Conservation (phyloP, 2,329 filamentous ascomycete species). For the Pseudogymnoascus sp. region DNA sequence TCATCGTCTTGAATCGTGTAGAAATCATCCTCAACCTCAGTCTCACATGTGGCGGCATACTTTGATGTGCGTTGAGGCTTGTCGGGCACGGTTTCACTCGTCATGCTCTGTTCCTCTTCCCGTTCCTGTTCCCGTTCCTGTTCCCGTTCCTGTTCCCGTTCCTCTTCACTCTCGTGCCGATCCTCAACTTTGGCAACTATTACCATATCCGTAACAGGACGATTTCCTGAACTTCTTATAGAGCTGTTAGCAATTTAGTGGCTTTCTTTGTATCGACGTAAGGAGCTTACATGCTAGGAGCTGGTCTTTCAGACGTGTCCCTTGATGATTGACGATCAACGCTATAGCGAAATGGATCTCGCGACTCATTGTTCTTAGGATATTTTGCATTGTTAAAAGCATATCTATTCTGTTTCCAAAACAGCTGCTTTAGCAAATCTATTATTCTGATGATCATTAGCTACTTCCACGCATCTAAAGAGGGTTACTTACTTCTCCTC, state of each 20-base stretch:
- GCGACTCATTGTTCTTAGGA: constrained; percentile 2
- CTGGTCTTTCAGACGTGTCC: background rate
- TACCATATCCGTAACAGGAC: background rate
- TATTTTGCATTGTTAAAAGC: constrained; percentile 13
- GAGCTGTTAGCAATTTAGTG: background rate
- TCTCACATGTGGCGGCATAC: background rate
- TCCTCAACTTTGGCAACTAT: background rate
- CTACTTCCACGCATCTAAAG: background rate
- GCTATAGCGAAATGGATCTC: background rate
- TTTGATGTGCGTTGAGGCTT: background rate
- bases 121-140: too few species aligned
- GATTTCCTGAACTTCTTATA: background rate
- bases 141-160: background rate
- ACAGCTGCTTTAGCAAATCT: constrained; percentile 14
- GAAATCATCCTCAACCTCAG: background rate
- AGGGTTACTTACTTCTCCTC: constrained; percentile 9
- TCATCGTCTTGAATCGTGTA: background rate
- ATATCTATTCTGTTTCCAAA: constrained; percentile 17
- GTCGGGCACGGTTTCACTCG: background rate
- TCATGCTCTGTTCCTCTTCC: background rate
- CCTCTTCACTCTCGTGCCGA: background rate
- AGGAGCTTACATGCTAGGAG: background rate
- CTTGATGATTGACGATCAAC: background rate
- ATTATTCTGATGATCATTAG: constrained; percentile 12
- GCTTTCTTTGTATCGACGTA: background rate